These are phyloP conservation scores for Limnomonas spitsbergensis DNA, from an alignment of 139 green algal genomes.

Conservation along the genomic window DNA sequence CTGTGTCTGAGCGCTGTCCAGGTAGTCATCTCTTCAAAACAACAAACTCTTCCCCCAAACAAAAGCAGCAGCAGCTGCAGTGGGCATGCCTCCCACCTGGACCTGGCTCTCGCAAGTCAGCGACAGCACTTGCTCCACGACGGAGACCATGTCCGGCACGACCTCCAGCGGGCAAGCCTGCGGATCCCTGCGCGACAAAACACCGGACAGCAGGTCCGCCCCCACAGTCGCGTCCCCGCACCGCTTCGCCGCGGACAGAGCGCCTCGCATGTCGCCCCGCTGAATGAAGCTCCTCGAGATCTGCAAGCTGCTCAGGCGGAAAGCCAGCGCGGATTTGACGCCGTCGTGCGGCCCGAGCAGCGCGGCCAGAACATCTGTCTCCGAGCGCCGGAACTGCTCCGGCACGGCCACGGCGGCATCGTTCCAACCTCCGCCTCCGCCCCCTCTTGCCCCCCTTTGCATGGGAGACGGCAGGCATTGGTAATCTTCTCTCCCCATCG, in stretches of 20 bases:
- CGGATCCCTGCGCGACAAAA: conserved; percentile 19
- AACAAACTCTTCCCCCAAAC: too few species aligned
- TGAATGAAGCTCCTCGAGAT: conserved; percentile 8
- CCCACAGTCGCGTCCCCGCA: conserved; percentile 15
- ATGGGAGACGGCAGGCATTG: too few species aligned
- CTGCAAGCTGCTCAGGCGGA: conserved; percentile 16
- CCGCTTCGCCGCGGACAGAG: conserved; percentile 1
- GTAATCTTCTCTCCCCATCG: too few species aligned
- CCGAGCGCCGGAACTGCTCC: not conserved
- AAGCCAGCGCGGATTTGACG: not conserved
- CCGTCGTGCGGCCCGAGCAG: not conserved
- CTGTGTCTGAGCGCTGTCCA: not conserved
- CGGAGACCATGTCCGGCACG: conserved; percentile 35
- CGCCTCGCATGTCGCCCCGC: conserved; percentile 13
- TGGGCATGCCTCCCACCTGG: conserved; percentile 12
- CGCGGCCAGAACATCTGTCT: not conserved
- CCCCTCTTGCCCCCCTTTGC: too few species aligned
- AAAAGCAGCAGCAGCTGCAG: too few species aligned
- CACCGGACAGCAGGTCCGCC: conserved; percentile 25
- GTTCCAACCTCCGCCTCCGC: too few species aligned
- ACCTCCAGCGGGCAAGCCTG: conserved; percentile 28
- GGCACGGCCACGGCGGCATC: not conserved
- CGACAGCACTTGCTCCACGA: conserved; percentile 40
- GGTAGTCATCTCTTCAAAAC: too few species aligned
- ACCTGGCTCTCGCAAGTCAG: conserved; percentile 33